phyloP scores from a whole-genome alignment of 2,329 filamentous ascomycete genomes.

The Mycocentrospora acerina region DNA sequence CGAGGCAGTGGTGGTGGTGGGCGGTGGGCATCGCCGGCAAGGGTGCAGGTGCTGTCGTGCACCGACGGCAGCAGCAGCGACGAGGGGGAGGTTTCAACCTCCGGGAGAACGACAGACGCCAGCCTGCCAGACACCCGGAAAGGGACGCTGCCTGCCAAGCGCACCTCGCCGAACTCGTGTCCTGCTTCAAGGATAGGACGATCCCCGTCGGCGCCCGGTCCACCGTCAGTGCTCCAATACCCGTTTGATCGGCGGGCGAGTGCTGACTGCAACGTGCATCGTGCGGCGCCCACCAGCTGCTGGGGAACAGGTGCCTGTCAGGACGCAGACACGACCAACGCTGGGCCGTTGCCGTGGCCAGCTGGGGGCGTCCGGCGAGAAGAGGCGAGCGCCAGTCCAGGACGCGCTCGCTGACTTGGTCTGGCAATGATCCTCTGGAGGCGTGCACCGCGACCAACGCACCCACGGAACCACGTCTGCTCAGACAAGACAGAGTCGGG shows the following conservation, averaged over 20 bases:
- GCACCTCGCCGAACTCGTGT: slow-evolving; percentile 41
- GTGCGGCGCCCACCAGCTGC: slow-evolving; percentile 22
- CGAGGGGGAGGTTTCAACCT: slow-evolving; percentile 5
- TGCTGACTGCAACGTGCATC: slow-evolving; percentile 35
- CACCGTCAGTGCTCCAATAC: slow-evolving; percentile 36
- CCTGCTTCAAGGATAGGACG: slow-evolving; percentile 26
- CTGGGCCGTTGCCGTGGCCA: slow-evolving; percentile 1
- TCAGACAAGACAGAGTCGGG: too few species aligned
- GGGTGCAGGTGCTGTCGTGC: background rate
- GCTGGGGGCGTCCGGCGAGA: background rate
- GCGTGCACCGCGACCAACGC: too few species aligned
- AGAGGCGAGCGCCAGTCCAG: too few species aligned
- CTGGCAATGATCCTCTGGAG: too few species aligned
- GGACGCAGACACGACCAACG: slow-evolving; percentile 9
- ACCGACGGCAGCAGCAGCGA: background rate
- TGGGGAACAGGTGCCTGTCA: slow-evolving; percentile 5
- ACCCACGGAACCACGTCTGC: too few species aligned
- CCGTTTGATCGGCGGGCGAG: slow-evolving; percentile 42
- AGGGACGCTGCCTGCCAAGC: slow-evolving; percentile 30
- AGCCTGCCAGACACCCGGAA: slow-evolving; percentile 18
- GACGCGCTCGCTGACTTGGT: too few species aligned
- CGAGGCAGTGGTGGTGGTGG: too few species aligned
- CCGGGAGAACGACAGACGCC: slow-evolving; percentile 27
- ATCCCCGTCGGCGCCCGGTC: slow-evolving; percentile 36
- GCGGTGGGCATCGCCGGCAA: too few species aligned